Percentiles rank a stretch among this genome's conserved stretches.
phyloP scores from a whole-genome alignment of 2,329 filamentous ascomycete species.

The Tothia fuscella region DNA sequence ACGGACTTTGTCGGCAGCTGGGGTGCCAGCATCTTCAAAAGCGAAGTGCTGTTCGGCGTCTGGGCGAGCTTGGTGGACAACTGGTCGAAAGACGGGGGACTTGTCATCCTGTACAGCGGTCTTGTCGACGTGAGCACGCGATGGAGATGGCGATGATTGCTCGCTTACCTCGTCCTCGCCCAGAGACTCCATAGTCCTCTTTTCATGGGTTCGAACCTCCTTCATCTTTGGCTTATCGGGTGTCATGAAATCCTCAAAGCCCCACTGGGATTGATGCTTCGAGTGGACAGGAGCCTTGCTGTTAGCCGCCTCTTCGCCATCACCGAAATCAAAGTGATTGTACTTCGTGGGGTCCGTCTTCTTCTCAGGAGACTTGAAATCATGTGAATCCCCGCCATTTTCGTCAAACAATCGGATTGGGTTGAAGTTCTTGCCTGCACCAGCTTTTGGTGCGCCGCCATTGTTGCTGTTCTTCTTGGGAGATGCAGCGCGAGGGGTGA shows the following conservation, averaged over 20 bases:
- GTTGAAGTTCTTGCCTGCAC: slow-evolving; percentile 38
- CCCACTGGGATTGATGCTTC: slow-evolving; percentile 68
- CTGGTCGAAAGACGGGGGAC: slow-evolving; percentile 46
- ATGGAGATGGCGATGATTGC: slow-evolving; percentile 9
- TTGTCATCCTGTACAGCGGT: slow-evolving; percentile 35
- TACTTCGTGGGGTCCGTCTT: slow-evolving; percentile 60
- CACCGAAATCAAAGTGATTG: slow-evolving; percentile 72
- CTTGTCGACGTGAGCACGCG: slow-evolving; percentile 1
- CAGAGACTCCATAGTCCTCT: slow-evolving; percentile 60
- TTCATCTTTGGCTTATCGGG: slow-evolving; percentile 63
- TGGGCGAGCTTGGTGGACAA: slow-evolving; percentile 56
- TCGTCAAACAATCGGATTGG: slow-evolving; percentile 46
- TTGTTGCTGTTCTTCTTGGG: slow-evolving; percentile 25
- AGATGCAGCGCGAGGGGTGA: slow-evolving; percentile 15
- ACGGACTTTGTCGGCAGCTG: slow-evolving; percentile 35
- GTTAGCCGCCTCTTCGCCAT: slow-evolving; percentile 39
- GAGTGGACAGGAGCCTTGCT: slow-evolving; percentile 19
- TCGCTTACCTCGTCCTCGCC: slow-evolving; percentile 50
- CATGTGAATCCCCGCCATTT: slow-evolving; percentile 35
- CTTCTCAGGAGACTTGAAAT: slow-evolving; percentile 24
- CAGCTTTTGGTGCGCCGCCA: slow-evolving; percentile 30
- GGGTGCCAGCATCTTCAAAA: slow-evolving; percentile 61
- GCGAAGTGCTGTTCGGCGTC: slow-evolving; percentile 78
- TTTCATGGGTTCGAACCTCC: slow-evolving; percentile 53
- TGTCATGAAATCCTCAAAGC: slow-evolving; percentile 77